Base-by-base conservation (phyloP, 1,139 yeast genomes). In the Diutina ranongensis region DNA sequence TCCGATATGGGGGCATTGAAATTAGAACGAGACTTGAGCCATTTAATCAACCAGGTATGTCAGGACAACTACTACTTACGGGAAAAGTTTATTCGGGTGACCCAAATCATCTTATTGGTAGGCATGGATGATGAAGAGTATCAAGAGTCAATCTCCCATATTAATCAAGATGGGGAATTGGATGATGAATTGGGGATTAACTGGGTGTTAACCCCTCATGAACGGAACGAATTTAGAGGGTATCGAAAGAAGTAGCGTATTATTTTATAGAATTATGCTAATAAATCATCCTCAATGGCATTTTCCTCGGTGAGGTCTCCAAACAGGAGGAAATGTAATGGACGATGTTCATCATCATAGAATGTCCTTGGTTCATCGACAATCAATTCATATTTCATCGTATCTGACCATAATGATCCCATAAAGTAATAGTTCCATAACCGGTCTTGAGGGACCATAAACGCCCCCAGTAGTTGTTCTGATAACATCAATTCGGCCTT, bases 351-450 rank as follows among this genome's bases (percentile, higher is more conserved):
- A 54, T 85, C 95, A 56, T 85, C 82, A 59, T 88, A 94, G 57
- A 83, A 92, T 3, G 85, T 77, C 45, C 83, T 57, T 1, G 99
- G 99, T 9, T 78, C 67, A 57, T 86, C 97, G 45, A 84, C 56
- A 59, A 83, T 85, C 59, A 89, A 59, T 18, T 69, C 78, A 55
- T 74, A 87, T n/a, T 66, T 69, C 46, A 75, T 62, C 33, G 74
- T 74, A 3, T 78, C 66, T 54, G 75, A 80, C 83, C 94, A 94
- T 12, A 84, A 74, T 1, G 94, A 83, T 2, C 97, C 94, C 64
- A 87, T 73, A 57, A 94, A 92, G 3, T 94, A 76, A 59, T 83
- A 88, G 60, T 92, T 92, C 98, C 99, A 92, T 33, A 88, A 60
- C 47, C 78, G 80, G 44, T 83, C 83, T 35, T 78, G 82, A 1